Evolutionary conservation across 2,329 filamentous ascomycete genomes (phyloP).

Genomic region (Apiospora aurea): DNA sequence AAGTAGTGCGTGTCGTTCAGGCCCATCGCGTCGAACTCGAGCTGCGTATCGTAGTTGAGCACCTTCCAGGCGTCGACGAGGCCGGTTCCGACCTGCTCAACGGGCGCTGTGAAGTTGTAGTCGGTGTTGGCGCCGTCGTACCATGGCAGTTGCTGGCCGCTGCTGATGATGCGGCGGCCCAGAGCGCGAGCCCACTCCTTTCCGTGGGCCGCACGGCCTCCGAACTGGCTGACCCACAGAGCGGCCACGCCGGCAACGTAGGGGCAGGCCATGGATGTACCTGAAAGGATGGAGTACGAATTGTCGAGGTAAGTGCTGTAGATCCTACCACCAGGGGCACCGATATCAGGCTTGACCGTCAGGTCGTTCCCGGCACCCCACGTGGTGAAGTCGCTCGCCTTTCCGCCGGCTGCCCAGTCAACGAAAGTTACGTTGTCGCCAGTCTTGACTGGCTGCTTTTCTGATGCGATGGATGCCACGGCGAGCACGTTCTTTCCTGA

Average conservation of each 20-base stretch:
- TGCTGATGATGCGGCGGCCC: constrained; percentile 43
- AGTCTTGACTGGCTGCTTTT: constrained; percentile 38
- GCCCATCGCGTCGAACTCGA: constrained; percentile 48
- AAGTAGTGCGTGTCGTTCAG: constrained; percentile 54
- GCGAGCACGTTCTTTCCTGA: constrained; percentile 51
- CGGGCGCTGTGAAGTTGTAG: constrained; percentile 39
- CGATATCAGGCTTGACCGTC: constrained; percentile 51
- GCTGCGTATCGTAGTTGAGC: constrained; percentile 45
- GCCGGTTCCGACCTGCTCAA: constrained; percentile 49
- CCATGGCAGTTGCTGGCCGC: constrained; percentile 39
- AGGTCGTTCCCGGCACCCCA: constrained; percentile 54
- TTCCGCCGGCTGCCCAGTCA: constrained; percentile 40
- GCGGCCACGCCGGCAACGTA: constrained; percentile 53
- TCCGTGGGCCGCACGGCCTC: constrained; percentile 42
- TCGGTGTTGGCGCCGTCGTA: constrained; percentile 33
- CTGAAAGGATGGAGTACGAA: constrained; percentile 48
- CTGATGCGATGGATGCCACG: constrained; percentile 51
- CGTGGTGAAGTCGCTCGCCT: constrained; percentile 47
- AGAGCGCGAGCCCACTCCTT: constrained; percentile 40
- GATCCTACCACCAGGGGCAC: constrained; percentile 52
- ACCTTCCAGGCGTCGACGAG: constrained; percentile 52
- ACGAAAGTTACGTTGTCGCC: constrained; percentile 39
- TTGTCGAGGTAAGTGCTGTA: constrained; percentile 51
- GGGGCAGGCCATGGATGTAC: constrained; percentile 58
- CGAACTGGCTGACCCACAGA: constrained; percentile 43